Evolutionary conservation across 495 filamentous ascomycete species (phyloP), one percentile per base, ranked within the genome.

Genomic region (Apodospora peruviana): DNA sequence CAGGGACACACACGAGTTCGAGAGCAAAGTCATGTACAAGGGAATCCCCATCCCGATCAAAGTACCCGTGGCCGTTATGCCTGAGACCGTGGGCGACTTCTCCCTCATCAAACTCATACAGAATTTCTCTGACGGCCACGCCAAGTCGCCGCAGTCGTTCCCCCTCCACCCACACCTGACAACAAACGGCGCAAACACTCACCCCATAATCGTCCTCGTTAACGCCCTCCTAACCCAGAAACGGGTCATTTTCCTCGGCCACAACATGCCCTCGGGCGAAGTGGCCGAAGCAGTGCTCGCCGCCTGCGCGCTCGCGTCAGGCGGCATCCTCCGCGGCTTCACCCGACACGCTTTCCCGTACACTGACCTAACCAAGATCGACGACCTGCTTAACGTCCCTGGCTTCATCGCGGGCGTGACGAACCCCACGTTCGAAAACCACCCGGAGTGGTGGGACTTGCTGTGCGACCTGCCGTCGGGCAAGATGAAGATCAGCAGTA

Each of bases 301-400:
- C 2, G 90, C 91, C 1, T 97, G 91, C 65, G 88, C 93, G 4
- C 77, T 99, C 24, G 91, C 87, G 18, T 95, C 90, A 20, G 94
- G 93, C n/a, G 93, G 94, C 19, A 75, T 96, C n/a, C 73, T 99
- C 16, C 74, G 89, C 36, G 93, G 94, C 19, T 97, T 97, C 67
- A 96, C 90, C 17, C 82, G 93, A n/a, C 88, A 96, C 70, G 94
- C 94, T 12, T 99, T 99, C 61, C 93, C 93, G 5, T 99, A 99
- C 62, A 99, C 93, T 5, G 93, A 99, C 66, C 77, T 99, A 18
- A 95, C 89, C 37, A 99, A 99, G 66, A 89, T 99, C 41, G 93
- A 99, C 56, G 93, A 97, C 62, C 79, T 99, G 5, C 76, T 97
- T 24, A 87, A 89, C 52, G 94, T 99, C 1, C 91, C 94, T 17